Evolutionary conservation across 2,329 filamentous ascomycete genomes (phyloP), one percentile per base, ranked within the genome.

Genomic region (Alternaria ventricosa): DNA sequence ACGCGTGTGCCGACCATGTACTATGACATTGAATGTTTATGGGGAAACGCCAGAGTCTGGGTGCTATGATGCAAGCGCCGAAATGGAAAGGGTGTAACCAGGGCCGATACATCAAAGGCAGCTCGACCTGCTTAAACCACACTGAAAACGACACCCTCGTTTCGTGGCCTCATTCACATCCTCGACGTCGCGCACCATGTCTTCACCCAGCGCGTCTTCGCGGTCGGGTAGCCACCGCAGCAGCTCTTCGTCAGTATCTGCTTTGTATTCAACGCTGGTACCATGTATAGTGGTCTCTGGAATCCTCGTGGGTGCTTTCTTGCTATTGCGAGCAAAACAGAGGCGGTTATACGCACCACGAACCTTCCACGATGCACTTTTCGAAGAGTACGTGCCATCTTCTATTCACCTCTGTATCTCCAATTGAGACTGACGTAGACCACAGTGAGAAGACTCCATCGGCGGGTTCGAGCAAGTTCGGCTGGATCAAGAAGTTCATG

Each of bases 401-500:
- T 5, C 10, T 49, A 7, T 12, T 3, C 11, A 1, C 13, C n/a
- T 3, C n/a, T 0, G 2, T 11, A n/a, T 5, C 1, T 2, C 12
- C 8, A 63, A 75, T 68, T 79, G 85, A 66, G 27, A 25, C 41
- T 63, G 15, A 63, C 20, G 5, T 22, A 15, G 1, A 10, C 6
- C 5, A 5, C 27, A 63, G 60, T 15, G 55, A 60, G 30, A 63
- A 81, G 65, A 86, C 81, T 46, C 86, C 86, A 20, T 78, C 83
- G 8, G 78, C 73, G 20, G 75, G 77, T n/a, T 61, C 60, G 15
- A 83, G 84, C 41, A 79, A 85, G 60, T 74, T 88, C 46, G 84
- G 85, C 67, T 88, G 87, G 86, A 81, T 88, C 53, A 78, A 75
- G 12, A 80, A 83, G 56, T 83, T 83, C 64, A 74, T 77, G 15